phyloP scores from a whole-genome alignment of 441 rosid genomes.

The Gossypium lobatum region DNA sequence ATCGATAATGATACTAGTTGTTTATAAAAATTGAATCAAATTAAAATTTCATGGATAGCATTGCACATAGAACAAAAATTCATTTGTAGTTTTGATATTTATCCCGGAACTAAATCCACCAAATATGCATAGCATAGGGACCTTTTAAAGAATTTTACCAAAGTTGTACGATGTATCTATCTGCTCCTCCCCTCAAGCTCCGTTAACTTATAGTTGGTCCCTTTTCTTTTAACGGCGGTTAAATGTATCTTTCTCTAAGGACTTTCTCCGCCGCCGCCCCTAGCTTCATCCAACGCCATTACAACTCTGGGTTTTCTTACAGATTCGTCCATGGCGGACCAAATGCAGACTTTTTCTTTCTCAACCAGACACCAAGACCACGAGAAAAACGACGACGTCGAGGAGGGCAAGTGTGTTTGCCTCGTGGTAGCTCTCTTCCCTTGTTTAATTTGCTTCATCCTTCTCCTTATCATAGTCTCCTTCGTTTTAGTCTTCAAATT shows the following conservation, averaged over 20 bases:
- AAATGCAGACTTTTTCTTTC: conserved; percentile 28
- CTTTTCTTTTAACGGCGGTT: conserved; percentile 16
- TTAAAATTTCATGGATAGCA: too few relatives aligned
- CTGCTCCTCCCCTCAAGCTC: too few relatives aligned
- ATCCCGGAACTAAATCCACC: too few relatives aligned
- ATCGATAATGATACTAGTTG: too few relatives aligned
- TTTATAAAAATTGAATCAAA: too few relatives aligned
- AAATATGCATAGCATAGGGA: too few relatives aligned
- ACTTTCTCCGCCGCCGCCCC: conserved; percentile 12
- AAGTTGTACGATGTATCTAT: too few relatives aligned
- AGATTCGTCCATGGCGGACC: conserved; percentile 31
- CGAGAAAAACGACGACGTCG: conserved; percentile 18
- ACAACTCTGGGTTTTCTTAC: background rate
- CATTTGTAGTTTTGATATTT: too few relatives aligned
- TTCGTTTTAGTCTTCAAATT: conserved; percentile 48
- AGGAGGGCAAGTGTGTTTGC: conserved; percentile 31
- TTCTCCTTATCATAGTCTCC: conserved; percentile 40
- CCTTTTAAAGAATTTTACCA: too few relatives aligned
- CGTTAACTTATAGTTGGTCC: too few relatives aligned
- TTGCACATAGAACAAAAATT: too few relatives aligned
- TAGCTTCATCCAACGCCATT: background rate
- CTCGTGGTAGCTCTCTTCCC: conserved; percentile 49
- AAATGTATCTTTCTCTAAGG: conserved; percentile 25
- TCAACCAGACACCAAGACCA: conserved; percentile 30
- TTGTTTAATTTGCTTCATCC: conserved; percentile 47